phyloP scores from a whole-genome alignment of 202 grass and related monocot species.

The Setaria viridis region DNA sequence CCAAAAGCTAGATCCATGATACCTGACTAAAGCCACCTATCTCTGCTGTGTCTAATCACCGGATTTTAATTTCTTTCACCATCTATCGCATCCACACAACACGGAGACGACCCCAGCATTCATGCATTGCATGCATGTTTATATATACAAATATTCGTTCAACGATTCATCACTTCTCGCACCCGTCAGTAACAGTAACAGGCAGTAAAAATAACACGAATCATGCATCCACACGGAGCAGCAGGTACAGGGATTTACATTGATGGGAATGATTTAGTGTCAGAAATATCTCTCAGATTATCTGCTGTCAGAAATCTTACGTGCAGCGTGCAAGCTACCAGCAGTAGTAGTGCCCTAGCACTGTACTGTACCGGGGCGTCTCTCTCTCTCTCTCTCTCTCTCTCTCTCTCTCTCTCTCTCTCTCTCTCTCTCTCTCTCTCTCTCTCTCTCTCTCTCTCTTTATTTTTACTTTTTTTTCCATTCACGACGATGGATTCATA shows the following conservation, averaged over 20 bases:
- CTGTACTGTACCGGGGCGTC: slow-evolving; percentile 12
- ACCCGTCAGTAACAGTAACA: background rate
- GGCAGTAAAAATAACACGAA: background rate
- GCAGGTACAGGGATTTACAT: slow-evolving; percentile 45
- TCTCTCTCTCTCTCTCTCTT: no score
- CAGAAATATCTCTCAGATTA: slow-evolving; percentile 48
- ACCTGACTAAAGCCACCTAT: slow-evolving; percentile 25
- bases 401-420: no score
- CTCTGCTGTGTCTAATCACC: slow-evolving; percentile 24
- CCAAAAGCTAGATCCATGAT: slow-evolving; percentile 33
- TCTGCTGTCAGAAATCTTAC: slow-evolving; percentile 47
- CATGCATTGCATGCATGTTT: background rate
- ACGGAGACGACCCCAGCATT: background rate
- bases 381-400: no score
- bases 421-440: no score
- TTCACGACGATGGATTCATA: background rate
- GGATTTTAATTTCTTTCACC: background rate
- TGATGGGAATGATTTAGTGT: slow-evolving; percentile 57
- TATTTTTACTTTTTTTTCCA: background rate
- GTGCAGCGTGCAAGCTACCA: slow-evolving; percentile 26
- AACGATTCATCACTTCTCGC: background rate
- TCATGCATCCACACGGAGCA: background rate
- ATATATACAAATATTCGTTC: background rate
- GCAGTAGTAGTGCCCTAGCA: slow-evolving; percentile 36
- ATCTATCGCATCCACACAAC: background rate